Base-by-base conservation (phyloP, 129 eudicot genomes). In the Centella asiatica region DNA sequence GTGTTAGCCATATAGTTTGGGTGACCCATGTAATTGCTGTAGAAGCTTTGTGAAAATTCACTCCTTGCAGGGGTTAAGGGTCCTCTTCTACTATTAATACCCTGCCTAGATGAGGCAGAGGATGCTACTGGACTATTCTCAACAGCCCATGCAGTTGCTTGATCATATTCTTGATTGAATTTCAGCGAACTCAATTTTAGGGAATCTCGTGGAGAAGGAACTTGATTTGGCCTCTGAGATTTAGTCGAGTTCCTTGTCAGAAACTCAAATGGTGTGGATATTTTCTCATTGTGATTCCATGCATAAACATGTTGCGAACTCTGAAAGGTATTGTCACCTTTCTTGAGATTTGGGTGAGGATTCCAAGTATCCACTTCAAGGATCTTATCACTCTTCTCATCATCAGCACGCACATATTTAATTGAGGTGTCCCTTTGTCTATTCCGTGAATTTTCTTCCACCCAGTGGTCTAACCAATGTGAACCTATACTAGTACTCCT, bases 351-450 rank as follows among this genome's bases (percentile, higher is more conserved):
- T 18, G 46, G 46, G 23, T 47, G 78, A 55, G 95, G 98, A 71
- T 81, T 86, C 95, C 98, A 87, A 7, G 94, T 86, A 68, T 90
- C 98, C 15, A 90, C 81, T 76, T 90, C 98, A 1, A 90, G 95
- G 63, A 90, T 86, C 73, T 90, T 90, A 76, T 84, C 94, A 47
- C 67, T 75, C 50, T 80, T 74, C 64, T 79, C 95, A 49, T 90
- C 95, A 13, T 83, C 95, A 13, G 71, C 74, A 0, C 55, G 59
- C 28, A 44, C 37, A 45, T 66, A 63, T 65, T 78, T 78, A 13
- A 49, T 32, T 39, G 62, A 37, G 24, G 64, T 49, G 13, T 61
- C 62, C 23, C 60, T 31, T 0, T 32, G 75, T 75, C 70, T 75
- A 74, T 70, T 83, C 86, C 80, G 70, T 13, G 95, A 66, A 24